A percentile compares a stretch with the other conserved stretches of the same genome.
Evolutionary conservation across 306 rosid genomes (phyloP).

Genomic region (Prunus persica): Prunus_persica_NCBIv2 NC_034016.1:19768501-19769000

Average conservation of each 20-base stretch:
- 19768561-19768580: conserved; percentile 32
- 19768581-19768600: conserved; percentile 41
- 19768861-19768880: background rate
- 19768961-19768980: conserved; percentile 28
- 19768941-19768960: conserved; percentile 28
- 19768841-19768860: background rate
- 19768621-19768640: conserved; percentile 28
- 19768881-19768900: background rate
- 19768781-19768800: conserved; percentile 30
- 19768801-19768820: background rate
- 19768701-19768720: conserved; percentile 42
- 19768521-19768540: conserved; percentile 33
- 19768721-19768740: conserved; percentile 36
- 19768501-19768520: conserved; percentile 22
- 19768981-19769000: background rate
- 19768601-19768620: conserved; percentile 27
- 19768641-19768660: conserved; percentile 33
- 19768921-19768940: conserved; percentile 32
- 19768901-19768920: conserved; percentile 20
- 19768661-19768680: conserved; percentile 19
- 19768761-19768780: conserved; percentile 32
- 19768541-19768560: conserved; percentile 33
- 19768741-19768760: conserved; percentile 31
- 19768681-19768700: conserved; percentile 31
- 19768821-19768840: background rate